phyloP scores from a whole-genome alignment of 257 asterid species.

The Solanum verrucosum region DNA sequence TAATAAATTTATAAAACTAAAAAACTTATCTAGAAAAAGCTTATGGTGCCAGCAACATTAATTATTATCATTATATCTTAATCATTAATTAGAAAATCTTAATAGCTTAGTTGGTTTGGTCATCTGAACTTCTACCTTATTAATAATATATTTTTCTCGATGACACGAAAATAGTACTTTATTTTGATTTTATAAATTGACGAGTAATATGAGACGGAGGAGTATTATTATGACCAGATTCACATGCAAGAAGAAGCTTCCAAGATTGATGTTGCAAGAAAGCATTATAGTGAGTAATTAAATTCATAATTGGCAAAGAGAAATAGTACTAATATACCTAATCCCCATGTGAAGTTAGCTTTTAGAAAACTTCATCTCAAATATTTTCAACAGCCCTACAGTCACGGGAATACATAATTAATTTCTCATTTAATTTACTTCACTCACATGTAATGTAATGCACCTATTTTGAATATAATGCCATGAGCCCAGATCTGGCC shows the following conservation, averaged over 20 bases:
- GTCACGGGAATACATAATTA: neutral
- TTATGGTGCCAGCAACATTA: neutral
- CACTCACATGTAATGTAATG: neutral
- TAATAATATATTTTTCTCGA: neutral
- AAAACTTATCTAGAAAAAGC: neutral
- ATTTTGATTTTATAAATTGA: neutral
- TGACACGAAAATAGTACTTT: neutral
- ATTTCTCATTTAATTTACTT: neutral
- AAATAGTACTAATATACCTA: neutral
- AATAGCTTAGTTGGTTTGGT: neutral
- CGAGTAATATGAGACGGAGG: neutral
- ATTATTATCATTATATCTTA: neutral
- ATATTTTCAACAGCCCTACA: neutral
- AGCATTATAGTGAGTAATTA: neutral
- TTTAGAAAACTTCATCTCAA: neutral
- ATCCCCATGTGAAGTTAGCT: constrained; percentile 3
- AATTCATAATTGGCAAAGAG: neutral
- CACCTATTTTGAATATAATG: neutral
- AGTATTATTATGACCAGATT: neutral
- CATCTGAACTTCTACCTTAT: too few relatives aligned
- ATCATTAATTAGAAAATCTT: too few relatives aligned
- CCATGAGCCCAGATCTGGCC: neutral
- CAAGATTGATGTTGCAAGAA: neutral
- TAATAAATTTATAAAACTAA: neutral
- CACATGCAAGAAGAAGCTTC: constrained; percentile 1